Percentiles rank a stretch among this genome's conserved stretches.
phyloP scores from a whole-genome alignment of 768 basidiomycete species.

The Dendrothele bispora region DNA sequence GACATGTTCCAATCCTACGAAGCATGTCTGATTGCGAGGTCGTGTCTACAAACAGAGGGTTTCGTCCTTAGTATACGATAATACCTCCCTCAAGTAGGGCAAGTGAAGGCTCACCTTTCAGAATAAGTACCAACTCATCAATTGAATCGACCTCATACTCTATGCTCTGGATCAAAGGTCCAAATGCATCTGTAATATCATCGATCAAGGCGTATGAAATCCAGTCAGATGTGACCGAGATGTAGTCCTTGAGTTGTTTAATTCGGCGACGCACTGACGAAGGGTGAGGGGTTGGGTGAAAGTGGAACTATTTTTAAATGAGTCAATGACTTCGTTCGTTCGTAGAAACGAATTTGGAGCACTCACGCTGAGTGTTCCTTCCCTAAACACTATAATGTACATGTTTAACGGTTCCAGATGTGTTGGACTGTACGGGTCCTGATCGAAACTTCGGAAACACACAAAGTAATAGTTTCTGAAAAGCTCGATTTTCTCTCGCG shows the following conservation, averaged over 20 bases:
- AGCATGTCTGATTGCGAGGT: slow-evolving; percentile 98
- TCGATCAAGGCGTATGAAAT: slow-evolving; percentile 99
- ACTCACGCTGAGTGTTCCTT: slow-evolving; percentile 90
- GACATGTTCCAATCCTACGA: slow-evolving; percentile 92
- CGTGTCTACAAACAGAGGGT: too few relatives aligned
- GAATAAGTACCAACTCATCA: slow-evolving; percentile 94
- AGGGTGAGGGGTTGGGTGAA: slow-evolving; percentile 94
- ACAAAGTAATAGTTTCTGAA: slow-evolving; percentile 99
- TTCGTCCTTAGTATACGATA: too few relatives aligned
- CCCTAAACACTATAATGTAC: slow-evolving; percentile 99
- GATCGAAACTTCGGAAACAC: slow-evolving; percentile 98
- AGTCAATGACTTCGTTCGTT: not conserved
- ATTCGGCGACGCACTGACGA: slow-evolving; percentile 98
- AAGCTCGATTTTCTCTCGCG: slow-evolving; percentile 98
- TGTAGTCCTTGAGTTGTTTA: slow-evolving; percentile 99
- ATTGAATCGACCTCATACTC: slow-evolving; percentile 99
- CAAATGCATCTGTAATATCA: slow-evolving; percentile 99
- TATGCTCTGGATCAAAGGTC: slow-evolving; percentile 96
- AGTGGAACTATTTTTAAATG: slow-evolving; percentile 73
- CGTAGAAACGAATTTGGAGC: not conserved
- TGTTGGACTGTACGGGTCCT: slow-evolving; percentile 96
- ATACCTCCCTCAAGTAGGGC: too few relatives aligned
- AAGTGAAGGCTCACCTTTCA: too few relatives aligned
- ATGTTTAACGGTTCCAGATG: slow-evolving; percentile 98
- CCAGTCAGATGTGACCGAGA: slow-evolving; percentile 98